Percentiles rank a stretch among this genome's conserved stretches.
These are phyloP conservation scores for Bocquillonia castaneifolia DNA, from an alignment of 441 rosid species.

Conservation along the genomic window DNA sequence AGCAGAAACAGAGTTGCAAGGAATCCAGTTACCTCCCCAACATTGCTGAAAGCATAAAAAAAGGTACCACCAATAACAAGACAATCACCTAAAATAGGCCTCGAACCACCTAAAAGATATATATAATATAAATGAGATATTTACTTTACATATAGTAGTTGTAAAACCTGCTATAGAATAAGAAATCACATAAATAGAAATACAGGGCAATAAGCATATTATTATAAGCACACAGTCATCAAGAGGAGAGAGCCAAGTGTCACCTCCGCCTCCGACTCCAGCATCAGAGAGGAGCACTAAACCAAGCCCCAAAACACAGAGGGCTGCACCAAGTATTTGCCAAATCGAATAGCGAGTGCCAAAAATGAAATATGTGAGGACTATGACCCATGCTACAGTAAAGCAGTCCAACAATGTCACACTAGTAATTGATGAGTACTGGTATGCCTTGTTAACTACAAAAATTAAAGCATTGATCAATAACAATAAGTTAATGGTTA, in stretches of 20 bases:
- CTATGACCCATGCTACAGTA: conserved; percentile 52
- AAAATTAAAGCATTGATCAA: no score
- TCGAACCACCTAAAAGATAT: conserved; percentile 49
- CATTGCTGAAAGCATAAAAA: conserved; percentile 56
- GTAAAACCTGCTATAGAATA: no score
- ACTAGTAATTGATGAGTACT: conserved; percentile 59
- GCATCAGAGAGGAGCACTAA: conserved; percentile 56
- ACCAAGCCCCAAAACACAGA: conserved; percentile 53
- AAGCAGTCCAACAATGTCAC: conserved; percentile 60
- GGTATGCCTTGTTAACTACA: conserved; percentile 56
- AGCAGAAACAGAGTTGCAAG: background rate
- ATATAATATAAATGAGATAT: no score
- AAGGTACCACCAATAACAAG: conserved; percentile 50
- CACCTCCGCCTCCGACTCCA: conserved; percentile 58
- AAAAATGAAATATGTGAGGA: conserved; percentile 47
- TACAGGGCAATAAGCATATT: background rate
- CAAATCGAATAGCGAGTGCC: conserved; percentile 55
- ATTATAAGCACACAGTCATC: no score
- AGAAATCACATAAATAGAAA: background rate
- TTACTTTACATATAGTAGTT: no score
- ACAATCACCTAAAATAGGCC: conserved; percentile 47
- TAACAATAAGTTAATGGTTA: no score
- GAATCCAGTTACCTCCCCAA: conserved; percentile 50
- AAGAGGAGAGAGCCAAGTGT: background rate
- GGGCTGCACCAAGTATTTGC: conserved; percentile 51